Conservation (phyloP, 169 alveolate species). For the Amoebophrya sp. region DNA sequence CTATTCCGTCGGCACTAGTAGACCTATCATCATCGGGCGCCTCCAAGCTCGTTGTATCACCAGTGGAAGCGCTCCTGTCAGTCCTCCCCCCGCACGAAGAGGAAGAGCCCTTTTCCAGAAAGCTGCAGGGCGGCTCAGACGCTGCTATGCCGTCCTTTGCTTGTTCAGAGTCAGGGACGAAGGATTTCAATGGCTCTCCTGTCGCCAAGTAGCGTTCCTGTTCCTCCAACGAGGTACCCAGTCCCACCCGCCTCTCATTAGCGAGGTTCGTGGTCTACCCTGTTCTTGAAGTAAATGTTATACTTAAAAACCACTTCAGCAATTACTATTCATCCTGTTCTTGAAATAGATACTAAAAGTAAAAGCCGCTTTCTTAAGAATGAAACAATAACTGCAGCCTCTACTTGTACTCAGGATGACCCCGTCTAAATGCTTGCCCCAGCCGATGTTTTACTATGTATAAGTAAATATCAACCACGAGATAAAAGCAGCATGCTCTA, state of each 20-base stretch:
- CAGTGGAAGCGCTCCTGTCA: neutral
- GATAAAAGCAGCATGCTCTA: no score
- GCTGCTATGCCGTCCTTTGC: neutral
- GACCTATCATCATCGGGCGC: neutral
- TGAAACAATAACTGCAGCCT: no score
- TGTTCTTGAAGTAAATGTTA: neutral
- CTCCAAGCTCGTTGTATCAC: neutral
- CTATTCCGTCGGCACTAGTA: neutral
- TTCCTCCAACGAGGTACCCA: neutral
- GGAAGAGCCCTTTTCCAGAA: neutral
- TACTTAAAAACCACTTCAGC: no score
- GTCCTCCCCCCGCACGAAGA: neutral
- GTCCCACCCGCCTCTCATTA: neutral
- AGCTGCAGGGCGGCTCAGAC: no score
- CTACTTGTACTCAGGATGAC: no score
- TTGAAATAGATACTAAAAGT: no score
- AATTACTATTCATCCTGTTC: no score
- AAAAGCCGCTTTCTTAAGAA: no score
- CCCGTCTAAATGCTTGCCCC: no score
- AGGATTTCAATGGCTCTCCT: neutral
- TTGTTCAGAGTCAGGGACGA: neutral
- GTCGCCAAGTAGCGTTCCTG: neutral
- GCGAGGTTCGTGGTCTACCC: neutral
- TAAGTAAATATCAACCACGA: no score
- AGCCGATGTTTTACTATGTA: no score